Conservation (phyloP, 2,329 filamentous ascomycete species). For the Phyllosticta capitalensis region DNA sequence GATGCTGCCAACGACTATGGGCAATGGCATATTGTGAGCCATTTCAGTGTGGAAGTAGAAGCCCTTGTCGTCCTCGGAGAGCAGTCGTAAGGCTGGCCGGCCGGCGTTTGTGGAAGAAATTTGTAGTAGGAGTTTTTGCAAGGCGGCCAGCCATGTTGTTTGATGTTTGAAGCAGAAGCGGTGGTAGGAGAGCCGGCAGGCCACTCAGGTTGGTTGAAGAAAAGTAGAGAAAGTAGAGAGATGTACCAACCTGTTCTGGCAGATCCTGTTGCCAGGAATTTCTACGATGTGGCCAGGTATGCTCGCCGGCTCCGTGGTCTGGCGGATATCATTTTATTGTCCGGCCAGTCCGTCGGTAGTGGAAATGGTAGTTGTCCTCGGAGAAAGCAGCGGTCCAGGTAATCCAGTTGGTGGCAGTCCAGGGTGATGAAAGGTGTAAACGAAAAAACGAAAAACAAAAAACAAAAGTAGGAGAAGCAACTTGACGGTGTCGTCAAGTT, state of each 20-base stretch:
- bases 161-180: not conserved
- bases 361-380: not conserved
- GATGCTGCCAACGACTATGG: too few relatives aligned
- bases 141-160: not conserved
- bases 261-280: not conserved
- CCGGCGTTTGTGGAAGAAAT: too few relatives aligned
- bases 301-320: not conserved
- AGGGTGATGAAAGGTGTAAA: not conserved
- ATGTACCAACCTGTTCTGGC: not conserved
- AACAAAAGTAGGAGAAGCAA: not conserved
- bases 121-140: too few relatives aligned
- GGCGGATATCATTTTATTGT: too few relatives aligned
- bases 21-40: too few relatives aligned
- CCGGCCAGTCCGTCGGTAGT: not conserved
- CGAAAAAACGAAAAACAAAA: not conserved
- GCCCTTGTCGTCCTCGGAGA: too few relatives aligned
- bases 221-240: not conserved
- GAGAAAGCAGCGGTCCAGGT: not conserved
- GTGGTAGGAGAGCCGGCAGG: not conserved
- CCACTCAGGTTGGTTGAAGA: not conserved
- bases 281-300: not conserved
- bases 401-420: not conserved
- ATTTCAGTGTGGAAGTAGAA: too few relatives aligned
- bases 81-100: too few relatives aligned
- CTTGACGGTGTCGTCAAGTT: not conserved